These are phyloP conservation scores for Curvularia spicifera DNA, from an alignment of 2,329 filamentous ascomycete genomes.

Conservation along the genomic window DNA sequence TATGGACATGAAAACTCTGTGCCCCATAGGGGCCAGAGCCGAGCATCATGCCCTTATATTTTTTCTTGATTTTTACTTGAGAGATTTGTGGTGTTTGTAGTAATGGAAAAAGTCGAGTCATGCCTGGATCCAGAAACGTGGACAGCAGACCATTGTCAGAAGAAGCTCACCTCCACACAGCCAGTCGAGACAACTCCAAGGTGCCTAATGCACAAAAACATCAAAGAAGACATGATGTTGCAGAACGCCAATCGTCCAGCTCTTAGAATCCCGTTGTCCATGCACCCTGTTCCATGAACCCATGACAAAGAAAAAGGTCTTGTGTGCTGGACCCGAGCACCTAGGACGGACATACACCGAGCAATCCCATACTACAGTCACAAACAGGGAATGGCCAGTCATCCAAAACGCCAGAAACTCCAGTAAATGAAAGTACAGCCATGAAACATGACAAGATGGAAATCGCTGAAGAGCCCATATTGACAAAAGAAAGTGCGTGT, in stretches of 20 bases:
- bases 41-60: slow-evolving; percentile 47
- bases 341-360: slow-evolving; percentile 12
- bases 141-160: slow-evolving; percentile 30
- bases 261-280: slow-evolving; percentile 16
- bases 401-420: slow-evolving; percentile 29
- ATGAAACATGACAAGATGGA: slow-evolving; percentile 28
- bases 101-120: slow-evolving; percentile 29
- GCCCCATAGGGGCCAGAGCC: slow-evolving; percentile 23
- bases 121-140: slow-evolving; percentile 33
- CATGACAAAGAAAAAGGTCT: slow-evolving; percentile 17
- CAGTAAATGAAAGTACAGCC: slow-evolving; percentile 25
- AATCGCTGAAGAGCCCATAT: slow-evolving; percentile 29
- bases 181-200: slow-evolving; percentile 22
- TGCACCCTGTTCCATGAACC: slow-evolving; percentile 23
- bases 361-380: slow-evolving; percentile 22
- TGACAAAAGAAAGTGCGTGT: slow-evolving; percentile 30
- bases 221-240: slow-evolving; percentile 19
- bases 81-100: slow-evolving; percentile 25
- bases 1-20: slow-evolving; percentile 41
- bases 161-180: slow-evolving; percentile 22
- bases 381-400: slow-evolving; percentile 21
- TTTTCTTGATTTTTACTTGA: slow-evolving; percentile 35
- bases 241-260: slow-evolving; percentile 18
- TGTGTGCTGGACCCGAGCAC: slow-evolving; percentile 12
- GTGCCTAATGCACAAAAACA: slow-evolving; percentile 16